Percentiles rank a stretch among this genome's conserved stretches.
These are phyloP conservation scores for Fragosphaeria purpurea DNA, from an alignment of 2,329 filamentous ascomycete genomes.

Conservation along the genomic window DNA sequence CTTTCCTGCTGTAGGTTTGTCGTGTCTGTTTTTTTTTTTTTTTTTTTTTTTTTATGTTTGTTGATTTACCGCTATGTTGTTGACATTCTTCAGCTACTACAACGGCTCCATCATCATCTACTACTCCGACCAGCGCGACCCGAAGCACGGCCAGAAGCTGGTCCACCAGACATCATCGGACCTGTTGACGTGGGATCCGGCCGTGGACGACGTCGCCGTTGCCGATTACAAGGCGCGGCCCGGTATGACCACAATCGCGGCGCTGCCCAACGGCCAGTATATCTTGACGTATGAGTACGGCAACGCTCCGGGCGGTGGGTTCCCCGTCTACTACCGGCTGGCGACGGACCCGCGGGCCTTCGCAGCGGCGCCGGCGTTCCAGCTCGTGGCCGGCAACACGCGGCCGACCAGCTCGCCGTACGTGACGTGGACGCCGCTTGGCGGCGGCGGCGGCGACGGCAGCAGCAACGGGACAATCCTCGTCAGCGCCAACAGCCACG, in stretches of 20 bases:
- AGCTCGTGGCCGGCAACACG: slow-evolving; percentile 22
- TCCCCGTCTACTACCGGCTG: slow-evolving; percentile 36
- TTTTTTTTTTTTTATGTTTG: too few relatives aligned
- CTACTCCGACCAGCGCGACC: slow-evolving; percentile 63
- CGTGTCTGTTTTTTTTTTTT: too few relatives aligned
- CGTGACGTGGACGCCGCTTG: slow-evolving; percentile 32
- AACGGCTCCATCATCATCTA: slow-evolving; percentile 52
- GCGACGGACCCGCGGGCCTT: slow-evolving; percentile 30
- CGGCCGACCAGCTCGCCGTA: slow-evolving; percentile 31
- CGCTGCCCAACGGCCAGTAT: slow-evolving; percentile 49
- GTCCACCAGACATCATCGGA: slow-evolving; percentile 53
- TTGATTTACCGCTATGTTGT: too few relatives aligned
- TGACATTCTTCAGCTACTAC: slow-evolving; percentile 26
- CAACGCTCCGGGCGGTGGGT: slow-evolving; percentile 27
- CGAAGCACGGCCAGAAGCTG: slow-evolving; percentile 57
- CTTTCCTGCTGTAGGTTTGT: slow-evolving; percentile 41
- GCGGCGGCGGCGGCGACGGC: slow-evolving; percentile 34
- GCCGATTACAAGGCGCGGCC: slow-evolving; percentile 53
- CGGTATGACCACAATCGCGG: slow-evolving; percentile 55
- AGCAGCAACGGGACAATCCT: slow-evolving; percentile 35
- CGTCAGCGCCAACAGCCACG: slow-evolving; percentile 27
- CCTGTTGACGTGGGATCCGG: slow-evolving; percentile 48
- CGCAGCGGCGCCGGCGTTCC: slow-evolving; percentile 20
- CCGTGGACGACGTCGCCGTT: slow-evolving; percentile 51
- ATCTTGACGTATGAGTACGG: slow-evolving; percentile 58